Conservation (phyloP, 257 asterid species). For the Perilla frutescens region DNA sequence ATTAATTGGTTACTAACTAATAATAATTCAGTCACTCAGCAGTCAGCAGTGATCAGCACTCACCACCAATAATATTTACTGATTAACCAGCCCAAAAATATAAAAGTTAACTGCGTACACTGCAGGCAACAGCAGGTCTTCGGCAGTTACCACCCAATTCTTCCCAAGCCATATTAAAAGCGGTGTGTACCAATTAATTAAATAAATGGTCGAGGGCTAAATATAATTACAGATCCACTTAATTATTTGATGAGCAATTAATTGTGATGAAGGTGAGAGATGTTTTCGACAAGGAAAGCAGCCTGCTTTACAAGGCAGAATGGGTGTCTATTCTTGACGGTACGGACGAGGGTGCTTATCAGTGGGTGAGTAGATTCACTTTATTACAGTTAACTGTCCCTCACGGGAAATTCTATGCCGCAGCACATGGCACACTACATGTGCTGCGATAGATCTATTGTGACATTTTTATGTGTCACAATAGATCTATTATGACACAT, state of each 20-base stretch:
- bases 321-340: conserved; percentile 68
- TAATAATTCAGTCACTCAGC: too few species aligned
- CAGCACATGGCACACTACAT: too few species aligned
- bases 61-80: too few species aligned
- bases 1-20: background rate
- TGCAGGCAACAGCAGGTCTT: conserved; percentile 84
- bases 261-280: conserved; percentile 51
- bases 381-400: background rate
- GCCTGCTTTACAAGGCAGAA: conserved; percentile 47
- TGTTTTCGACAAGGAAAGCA: conserved; percentile 52
- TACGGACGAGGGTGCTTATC: conserved; percentile 70
- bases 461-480: too few species aligned
- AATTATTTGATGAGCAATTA: background rate
- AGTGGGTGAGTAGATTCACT: conserved; percentile 41
- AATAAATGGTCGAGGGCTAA: too few species aligned
- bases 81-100: too few species aligned
- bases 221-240: too few species aligned
- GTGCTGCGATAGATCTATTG: too few species aligned
- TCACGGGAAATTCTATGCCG: too few species aligned
- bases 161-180: conserved; percentile 64
- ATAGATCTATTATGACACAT: too few species aligned
- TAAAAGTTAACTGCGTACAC: too few species aligned
- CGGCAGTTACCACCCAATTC: conserved; percentile 57
- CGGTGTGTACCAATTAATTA: conserved; percentile 37
- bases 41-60: too few species aligned